Conservation (phyloP, 2,329 filamentous ascomycete genomes). For the Byssothecium circinans region DNA sequence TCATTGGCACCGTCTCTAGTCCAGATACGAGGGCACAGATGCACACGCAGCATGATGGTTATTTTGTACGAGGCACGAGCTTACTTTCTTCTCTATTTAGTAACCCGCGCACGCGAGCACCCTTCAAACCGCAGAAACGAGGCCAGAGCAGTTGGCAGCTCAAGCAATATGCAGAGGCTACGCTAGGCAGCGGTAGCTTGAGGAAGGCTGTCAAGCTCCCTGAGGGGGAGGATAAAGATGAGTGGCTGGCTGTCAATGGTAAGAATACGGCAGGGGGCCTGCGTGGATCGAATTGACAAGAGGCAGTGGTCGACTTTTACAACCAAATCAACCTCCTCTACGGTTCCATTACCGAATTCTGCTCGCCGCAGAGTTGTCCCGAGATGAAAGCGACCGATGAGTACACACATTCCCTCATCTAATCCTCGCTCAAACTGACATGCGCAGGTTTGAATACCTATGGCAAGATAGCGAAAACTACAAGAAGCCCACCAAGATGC, state of each 20-base stretch:
- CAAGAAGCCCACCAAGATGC: slow-evolving; percentile 97
- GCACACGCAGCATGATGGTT: slow-evolving; percentile 11
- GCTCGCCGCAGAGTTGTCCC: slow-evolving; percentile 92
- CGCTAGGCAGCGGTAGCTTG: slow-evolving; percentile 89
- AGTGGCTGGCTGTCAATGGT: slow-evolving; percentile 99
- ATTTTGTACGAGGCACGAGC: slow-evolving; percentile 27
- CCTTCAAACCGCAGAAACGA: slow-evolving; percentile 89
- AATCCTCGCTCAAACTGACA: slow-evolving; percentile 4
- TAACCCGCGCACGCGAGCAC: slow-evolving; percentile 83
- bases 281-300: slow-evolving; percentile 12
- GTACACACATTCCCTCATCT: slow-evolving; percentile 51
- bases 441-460: slow-evolving; percentile 85
- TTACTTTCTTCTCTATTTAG: slow-evolving; percentile 54
- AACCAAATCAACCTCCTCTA: slow-evolving; percentile 99
- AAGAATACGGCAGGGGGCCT: slow-evolving; percentile 27
- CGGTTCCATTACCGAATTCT: slow-evolving; percentile 98
- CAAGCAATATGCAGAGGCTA: slow-evolving; percentile 97
- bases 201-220: slow-evolving; percentile 95
- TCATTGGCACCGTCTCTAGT: slow-evolving; percentile 14
- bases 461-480: slow-evolving; percentile 96
- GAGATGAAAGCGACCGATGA: slow-evolving; percentile 99
- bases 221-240: slow-evolving; percentile 95
- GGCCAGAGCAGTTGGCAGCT: slow-evolving; percentile 91
- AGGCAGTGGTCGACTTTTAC: slow-evolving; percentile 97
- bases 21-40: slow-evolving; percentile 9